phyloP scores from a whole-genome alignment of 441 rosid species.

The Geranium incanum region DNA sequence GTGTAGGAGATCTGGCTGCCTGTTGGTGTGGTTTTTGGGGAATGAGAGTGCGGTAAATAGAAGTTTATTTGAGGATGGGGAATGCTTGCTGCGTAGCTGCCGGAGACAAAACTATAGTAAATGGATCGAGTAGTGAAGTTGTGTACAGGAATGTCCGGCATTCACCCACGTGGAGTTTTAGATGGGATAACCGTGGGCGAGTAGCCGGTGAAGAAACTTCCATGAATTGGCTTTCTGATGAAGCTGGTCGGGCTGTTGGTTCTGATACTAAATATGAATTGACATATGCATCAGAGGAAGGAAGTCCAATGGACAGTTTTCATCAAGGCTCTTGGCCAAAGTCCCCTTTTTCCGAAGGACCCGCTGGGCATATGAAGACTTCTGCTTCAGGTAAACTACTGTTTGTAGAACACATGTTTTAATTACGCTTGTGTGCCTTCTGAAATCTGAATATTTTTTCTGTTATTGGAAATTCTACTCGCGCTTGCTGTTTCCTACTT shows the following conservation, averaged over 20 bases:
- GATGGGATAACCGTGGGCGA: slow-evolving; percentile 93
- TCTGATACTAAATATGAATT: slow-evolving; percentile 57
- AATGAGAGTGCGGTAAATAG: background rate
- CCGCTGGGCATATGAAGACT: slow-evolving; percentile 31
- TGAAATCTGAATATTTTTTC: background rate
- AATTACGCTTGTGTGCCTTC: background rate
- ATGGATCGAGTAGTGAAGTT: slow-evolving; percentile 53
- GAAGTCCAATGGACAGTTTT: slow-evolving; percentile 52
- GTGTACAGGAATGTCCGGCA: slow-evolving; percentile 54
- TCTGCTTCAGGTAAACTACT: slow-evolving; percentile 48
- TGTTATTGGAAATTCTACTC: background rate
- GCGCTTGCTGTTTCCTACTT: background rate
- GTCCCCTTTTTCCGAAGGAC: slow-evolving; percentile 58
- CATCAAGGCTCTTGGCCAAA: slow-evolving; percentile 53
- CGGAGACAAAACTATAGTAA: slow-evolving; percentile 71
- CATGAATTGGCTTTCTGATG: slow-evolving; percentile 65
- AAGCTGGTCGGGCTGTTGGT: slow-evolving; percentile 42
- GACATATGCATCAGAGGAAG: slow-evolving; percentile 56
- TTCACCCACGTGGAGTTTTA: slow-evolving; percentile 91
- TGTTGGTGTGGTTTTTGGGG: background rate
- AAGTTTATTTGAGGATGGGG: slow-evolving; percentile 52
- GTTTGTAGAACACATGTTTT: background rate
- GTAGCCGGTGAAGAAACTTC: slow-evolving; percentile 96
- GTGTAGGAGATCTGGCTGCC: background rate
- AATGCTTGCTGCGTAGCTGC: slow-evolving; percentile 90